Base-by-base conservation (phyloP, 257 asterid genomes). In the Knoxia roxburghii region DNA sequence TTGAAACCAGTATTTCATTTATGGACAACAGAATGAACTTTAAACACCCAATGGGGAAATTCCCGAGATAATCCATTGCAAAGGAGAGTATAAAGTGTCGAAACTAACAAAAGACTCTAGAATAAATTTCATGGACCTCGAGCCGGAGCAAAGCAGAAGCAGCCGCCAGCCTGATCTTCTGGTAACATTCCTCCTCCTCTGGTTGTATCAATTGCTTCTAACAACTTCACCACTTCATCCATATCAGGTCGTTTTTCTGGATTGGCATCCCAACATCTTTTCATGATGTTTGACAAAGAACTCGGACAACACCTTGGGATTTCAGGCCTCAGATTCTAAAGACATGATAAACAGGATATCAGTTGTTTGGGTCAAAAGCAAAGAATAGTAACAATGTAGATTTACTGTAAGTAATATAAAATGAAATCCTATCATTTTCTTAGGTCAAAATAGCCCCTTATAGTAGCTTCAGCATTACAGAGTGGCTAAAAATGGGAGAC, bases 121-220 rank as follows among this genome's bases (percentile, higher is more conserved):
- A 2, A 29, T 30, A 73, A 23, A 11, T 49, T 48, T 82, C 79
- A 91, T 20, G 96, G 96, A n/a, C 97, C 95, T 7, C 95, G 86
- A 2, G 79, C 61, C 7, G 96, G 89, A 46, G 83, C 85, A 52
- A 90, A 86, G 84, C 97, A 90, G 72, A 90, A 86, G 71, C 92
- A 90, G 15, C 92, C 85, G 2, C 79, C 73, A 0, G 81, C 87
- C 57, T 86, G 86, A 68, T 88, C 96, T 61, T 88, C 96, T 3
- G 97, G 91, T 71, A 91, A 82, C 97, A 91, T 91, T 6, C 97
- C 96, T 49, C 97, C 97, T 55, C 97, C 95, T 71, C 84, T 91
- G 86, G 89, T 88, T 11, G 96, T 91, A 73, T 91, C 96, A 37
- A 91, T 72, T 1, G 89, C 95, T 68, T 91, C 96, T 75, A 91